Base-by-base conservation (phyloP, 768 basidiomycete genomes). In the Strobilomyces dryophilus region DNA sequence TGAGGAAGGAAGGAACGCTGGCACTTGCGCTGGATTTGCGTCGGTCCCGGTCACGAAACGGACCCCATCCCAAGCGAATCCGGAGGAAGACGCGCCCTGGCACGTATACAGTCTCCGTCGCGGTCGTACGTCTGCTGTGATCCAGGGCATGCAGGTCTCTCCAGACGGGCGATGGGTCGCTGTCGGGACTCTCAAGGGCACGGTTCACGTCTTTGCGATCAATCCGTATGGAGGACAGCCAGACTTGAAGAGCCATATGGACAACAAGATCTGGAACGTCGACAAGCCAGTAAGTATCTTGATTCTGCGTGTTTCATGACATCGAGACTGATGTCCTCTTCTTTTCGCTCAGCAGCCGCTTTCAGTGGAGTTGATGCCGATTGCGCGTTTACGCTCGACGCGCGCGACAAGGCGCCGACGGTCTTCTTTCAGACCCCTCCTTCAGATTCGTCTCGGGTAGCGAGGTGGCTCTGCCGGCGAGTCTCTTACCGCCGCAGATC, bases 191-290 rank as follows among this genome's bases (percentile, higher is more conserved):
- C 62, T 73, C 62, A 83, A 83, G 58, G 67, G 82, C 52, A 87
- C 82, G 0, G 69, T 84, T 20, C 89, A 92, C 69, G 70, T 92
- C 1, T 92, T 90, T 62, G 80, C 85, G 8, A 73, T 84, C 8
- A 87, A 91, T 64, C 89, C 89, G 5, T 84, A 84, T 53, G 91
- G 89, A 1, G 87, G 91, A 4, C 74, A 73, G 32, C 73, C 85
- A 2, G 84, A 90, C 69, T 68, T 79, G 31, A 66, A 66, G 32
- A 84, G 86, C 45, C 84, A 88, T 69, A 58, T 84, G 50, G 75
- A 79, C 35, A 81, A 79, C 7, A 72, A 72, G 61, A 83, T 89
- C 0, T 66, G 71, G 62, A 87, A 91, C 57, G 67, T 69, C 3
- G 66, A 71, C 5, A 75, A 76, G 45, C 58, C 79, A 39, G 84